Evolutionary conservation across 305 asterid genomes (phyloP).

Genomic region (Fraxinus floribunda): DNA sequence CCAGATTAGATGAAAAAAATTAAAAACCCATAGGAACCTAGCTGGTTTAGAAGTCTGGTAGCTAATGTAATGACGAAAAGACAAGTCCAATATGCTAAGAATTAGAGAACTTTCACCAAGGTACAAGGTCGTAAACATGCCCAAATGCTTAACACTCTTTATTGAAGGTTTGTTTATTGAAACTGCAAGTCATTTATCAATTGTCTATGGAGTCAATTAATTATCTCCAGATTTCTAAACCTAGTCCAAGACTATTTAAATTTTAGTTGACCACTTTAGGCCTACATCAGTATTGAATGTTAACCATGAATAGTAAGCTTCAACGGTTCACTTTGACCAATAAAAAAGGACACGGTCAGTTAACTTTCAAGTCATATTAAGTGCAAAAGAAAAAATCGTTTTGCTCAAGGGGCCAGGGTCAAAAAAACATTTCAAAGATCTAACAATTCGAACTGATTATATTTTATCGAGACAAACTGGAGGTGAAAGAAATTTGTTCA

Average conservation of each 20-base stretch:
- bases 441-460: background rate
- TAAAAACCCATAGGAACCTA: slow-evolving; percentile 1
- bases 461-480: background rate
- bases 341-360: background rate
- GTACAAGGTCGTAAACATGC: background rate
- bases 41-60: background rate
- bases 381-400: background rate
- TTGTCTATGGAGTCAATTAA: background rate
- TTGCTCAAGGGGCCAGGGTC: background rate
- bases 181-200: background rate
- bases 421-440: background rate
- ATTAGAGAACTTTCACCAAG: background rate
- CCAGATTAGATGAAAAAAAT: slow-evolving; percentile 3
- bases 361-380: background rate
- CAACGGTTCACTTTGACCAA: background rate
- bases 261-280: background rate
- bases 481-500: background rate
- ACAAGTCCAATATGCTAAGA: slow-evolving; percentile 11
- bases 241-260: background rate
- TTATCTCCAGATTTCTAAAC: background rate
- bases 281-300: background rate
- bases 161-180: background rate
- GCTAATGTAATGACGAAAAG: background rate
- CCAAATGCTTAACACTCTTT: background rate
- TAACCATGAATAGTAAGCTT: background rate